Evolutionary conservation across 2,329 filamentous ascomycete species (phyloP).

Genomic region (Aspergillus cejpii): DNA sequence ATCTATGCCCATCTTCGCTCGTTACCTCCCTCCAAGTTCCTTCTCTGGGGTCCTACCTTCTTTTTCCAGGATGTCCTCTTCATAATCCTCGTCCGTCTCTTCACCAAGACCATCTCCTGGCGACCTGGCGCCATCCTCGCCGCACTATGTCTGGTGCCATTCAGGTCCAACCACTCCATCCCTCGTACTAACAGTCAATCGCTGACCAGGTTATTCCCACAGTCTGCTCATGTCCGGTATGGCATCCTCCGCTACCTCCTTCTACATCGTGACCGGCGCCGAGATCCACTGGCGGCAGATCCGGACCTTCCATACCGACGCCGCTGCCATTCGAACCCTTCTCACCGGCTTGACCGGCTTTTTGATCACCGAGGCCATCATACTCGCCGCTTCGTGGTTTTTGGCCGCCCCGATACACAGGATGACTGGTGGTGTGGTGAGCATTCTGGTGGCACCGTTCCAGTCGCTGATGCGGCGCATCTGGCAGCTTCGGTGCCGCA

Average conservation of each 20-base stretch:
- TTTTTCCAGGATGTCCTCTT: constrained; percentile 28
- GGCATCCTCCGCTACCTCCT: constrained; percentile 30
- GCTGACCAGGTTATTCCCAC: not conserved
- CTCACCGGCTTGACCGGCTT: constrained; percentile 31
- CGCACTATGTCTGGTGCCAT: constrained; percentile 22
- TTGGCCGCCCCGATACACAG: constrained; percentile 22
- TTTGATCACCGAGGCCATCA: constrained; percentile 25
- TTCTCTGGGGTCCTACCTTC: constrained; percentile 26
- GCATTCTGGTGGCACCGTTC: constrained; percentile 21
- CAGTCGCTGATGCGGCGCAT: constrained; percentile 12
- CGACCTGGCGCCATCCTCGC: constrained; percentile 16
- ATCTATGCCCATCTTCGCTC: constrained; percentile 26
- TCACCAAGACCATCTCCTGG: constrained; percentile 20
- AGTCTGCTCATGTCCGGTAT: constrained; percentile 30
- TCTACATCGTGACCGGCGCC: constrained; percentile 30
- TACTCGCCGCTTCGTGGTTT: constrained; percentile 23
- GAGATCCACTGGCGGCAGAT: constrained; percentile 36
- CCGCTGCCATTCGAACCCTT: constrained; percentile 29
- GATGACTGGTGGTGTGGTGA: constrained; percentile 22
- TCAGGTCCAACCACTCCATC: constrained; percentile 21
- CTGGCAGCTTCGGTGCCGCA: constrained; percentile 6
- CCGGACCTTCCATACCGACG: constrained; percentile 28
- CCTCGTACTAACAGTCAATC: no score
- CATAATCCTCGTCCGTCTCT: constrained; percentile 20
- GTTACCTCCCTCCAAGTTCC: constrained; percentile 17